Conservation (phyloP, 305 asterid genomes). For the Rubia balearica region DNA sequence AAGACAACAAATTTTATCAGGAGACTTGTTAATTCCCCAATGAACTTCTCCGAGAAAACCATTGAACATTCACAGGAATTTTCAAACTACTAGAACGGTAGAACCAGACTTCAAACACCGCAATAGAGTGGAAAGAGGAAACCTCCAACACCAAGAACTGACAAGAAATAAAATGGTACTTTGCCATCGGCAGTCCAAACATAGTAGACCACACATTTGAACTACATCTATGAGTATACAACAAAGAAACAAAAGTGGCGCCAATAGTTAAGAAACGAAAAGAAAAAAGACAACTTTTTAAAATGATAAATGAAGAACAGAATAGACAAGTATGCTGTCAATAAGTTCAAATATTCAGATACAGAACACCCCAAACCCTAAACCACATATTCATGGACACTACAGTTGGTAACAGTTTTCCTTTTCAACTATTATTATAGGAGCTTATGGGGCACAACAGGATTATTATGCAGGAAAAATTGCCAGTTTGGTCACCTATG, state of each 20-base stretch:
- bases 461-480: neutral
- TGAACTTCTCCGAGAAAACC: neutral
- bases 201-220: neutral
- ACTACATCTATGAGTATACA: neutral
- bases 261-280: neutral
- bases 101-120: neutral
- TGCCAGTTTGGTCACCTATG: neutral
- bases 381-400: neutral
- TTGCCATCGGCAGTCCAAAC: neutral
- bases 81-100: neutral
- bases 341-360: neutral
- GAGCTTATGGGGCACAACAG: neutral
- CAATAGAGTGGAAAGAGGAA: neutral
- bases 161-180: neutral
- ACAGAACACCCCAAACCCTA: neutral
- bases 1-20: neutral
- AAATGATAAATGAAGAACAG: neutral
- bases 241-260: neutral
- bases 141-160: neutral
- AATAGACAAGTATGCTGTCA: neutral
- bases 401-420: neutral
- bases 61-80: neutral
- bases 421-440: neutral
- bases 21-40: neutral
- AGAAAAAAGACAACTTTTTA: neutral